Evolutionary conservation across 345 rosid species (phyloP), one percentile per base, ranked within the genome.

Genomic region (Moricandia arvensis): DNA sequence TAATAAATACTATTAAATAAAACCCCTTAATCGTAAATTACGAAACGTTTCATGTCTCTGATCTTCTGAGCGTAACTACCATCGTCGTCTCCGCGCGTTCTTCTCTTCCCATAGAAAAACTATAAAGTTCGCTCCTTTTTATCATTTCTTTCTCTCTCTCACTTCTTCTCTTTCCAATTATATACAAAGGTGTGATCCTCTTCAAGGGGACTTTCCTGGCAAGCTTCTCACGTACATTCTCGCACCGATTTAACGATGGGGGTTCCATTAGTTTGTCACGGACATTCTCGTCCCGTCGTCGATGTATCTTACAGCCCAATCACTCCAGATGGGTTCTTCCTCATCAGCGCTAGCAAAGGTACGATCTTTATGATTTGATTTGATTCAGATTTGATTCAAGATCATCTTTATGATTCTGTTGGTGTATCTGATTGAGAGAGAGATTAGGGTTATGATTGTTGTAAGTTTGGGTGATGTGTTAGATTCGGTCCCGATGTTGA

Each of bases 401-500:
- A 47, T 15, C 18, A 47, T 47, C 17, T 41, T 70, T n/a, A n/a
- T n/a, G n/a, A 12, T 47, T 16, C 15, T 33, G 45, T 61, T 27
- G 24, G 1, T 75, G 74, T n/a, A 26, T 75, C 55, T 26, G 27
- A 60, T 51, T 11, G 61, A 12, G 15, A 60, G 62, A 59, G 53
- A 5, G 31, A 59, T 54, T 33, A 33, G 67, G 62, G 17, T 33
- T 8, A 9, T 43, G 37, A 18, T 16, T 59, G 67, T 34, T 59
- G 68, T 75, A 75, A 66, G 27, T 41, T 0, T 60, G 26, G 47
- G 38, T 63, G 53, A 70, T 6, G 12, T 24, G 61, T 15, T 85
- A 96, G 99, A 96, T 86, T 89, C 97, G 62, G 89, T 80, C 62
- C 99, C 98, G 37, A 93, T 96, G 99, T 75, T 96, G 86, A 91